Conservation (phyloP, 805 yeast species). For the Zygotorulaspora danielsina region DNA sequence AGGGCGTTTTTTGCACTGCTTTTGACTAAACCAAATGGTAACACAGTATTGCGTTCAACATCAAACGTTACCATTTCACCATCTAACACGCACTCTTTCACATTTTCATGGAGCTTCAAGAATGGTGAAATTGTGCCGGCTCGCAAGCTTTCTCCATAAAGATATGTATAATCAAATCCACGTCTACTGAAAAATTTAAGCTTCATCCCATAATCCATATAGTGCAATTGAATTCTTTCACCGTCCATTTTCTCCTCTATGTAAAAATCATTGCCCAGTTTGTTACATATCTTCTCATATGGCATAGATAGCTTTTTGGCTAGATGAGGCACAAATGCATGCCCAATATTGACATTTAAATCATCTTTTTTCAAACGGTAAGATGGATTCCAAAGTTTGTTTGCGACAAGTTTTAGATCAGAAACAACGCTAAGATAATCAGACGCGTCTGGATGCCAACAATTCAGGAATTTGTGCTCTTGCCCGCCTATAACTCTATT, state of each 20-base stretch:
- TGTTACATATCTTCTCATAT: conserved; percentile 48
- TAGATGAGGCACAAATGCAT: conserved; percentile 68
- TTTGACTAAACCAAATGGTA: conserved; percentile 81
- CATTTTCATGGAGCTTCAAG: conserved; percentile 38
- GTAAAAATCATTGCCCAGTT: conserved; percentile 47
- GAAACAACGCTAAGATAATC: conserved; percentile 61
- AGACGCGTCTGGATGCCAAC: conserved; percentile 79
- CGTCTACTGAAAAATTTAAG: conserved; percentile 50
- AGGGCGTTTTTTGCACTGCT: conserved; percentile 58
- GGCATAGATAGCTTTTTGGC: conserved; percentile 52
- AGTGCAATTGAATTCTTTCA: conserved; percentile 79
- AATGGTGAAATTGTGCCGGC: conserved; percentile 54
- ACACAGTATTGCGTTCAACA: conserved; percentile 45
- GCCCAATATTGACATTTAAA: conserved; percentile 34
- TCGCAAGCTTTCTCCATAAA: conserved; percentile 55
- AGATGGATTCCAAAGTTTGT: conserved; percentile 49
- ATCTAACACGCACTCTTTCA: conserved; percentile 51
- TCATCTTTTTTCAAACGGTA: conserved; percentile 42
- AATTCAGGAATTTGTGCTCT: conserved; percentile 51
- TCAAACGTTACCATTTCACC: conserved; percentile 95
- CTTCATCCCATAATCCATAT: conserved; percentile 41
- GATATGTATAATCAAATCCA: conserved; percentile 65
- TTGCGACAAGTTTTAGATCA: conserved; percentile 56
- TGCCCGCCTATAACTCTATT: conserved; percentile 55
- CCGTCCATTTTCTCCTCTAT: conserved; percentile 95